A percentile compares a stretch with the other conserved stretches of the same genome.
These are phyloP conservation scores for Dendrobium officinale DNA, from an alignment of 106 monocot genomes.

Conservation along the genomic window DNA sequence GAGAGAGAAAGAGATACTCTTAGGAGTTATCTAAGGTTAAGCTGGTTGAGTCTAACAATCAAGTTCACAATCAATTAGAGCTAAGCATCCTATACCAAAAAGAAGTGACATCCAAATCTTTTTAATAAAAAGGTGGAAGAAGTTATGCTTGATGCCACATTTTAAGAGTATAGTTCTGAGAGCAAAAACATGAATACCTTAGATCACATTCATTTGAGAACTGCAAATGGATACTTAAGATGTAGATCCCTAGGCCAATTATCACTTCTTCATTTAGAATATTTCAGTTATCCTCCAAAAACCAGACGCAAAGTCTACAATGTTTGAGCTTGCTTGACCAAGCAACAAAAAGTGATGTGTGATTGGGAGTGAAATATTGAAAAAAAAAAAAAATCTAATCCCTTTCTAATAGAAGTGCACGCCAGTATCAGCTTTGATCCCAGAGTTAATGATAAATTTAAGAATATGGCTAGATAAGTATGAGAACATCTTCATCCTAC, in stretches of 20 bases:
- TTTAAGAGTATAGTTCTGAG: not conserved
- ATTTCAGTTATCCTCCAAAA: conserved; percentile 1
- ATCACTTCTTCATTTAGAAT: not conserved
- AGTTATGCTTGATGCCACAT: not conserved
- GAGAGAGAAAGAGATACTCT: no score
- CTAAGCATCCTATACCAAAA: not conserved
- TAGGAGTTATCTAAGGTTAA: not conserved
- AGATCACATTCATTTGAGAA: not conserved
- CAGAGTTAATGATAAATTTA: not conserved
- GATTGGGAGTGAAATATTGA: not conserved
- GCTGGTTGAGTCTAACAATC: not conserved
- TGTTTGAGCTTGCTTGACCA: not conserved
- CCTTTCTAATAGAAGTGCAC: not conserved
- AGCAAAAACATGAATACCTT: not conserved
- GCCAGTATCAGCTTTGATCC: not conserved
- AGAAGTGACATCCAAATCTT: not conserved
- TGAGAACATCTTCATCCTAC: not conserved
- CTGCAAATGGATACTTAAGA: not conserved
- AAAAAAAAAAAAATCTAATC: not conserved
- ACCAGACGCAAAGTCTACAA: not conserved
- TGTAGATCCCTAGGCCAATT: not conserved
- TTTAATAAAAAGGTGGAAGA: not conserved
- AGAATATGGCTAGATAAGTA: not conserved
- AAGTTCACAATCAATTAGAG: not conserved
- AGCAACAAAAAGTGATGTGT: not conserved